Evolutionary conservation across 2,329 filamentous ascomycete genomes (phyloP), one percentile per base, ranked within the genome.

Genomic region (Nemania bipapillata): DNA sequence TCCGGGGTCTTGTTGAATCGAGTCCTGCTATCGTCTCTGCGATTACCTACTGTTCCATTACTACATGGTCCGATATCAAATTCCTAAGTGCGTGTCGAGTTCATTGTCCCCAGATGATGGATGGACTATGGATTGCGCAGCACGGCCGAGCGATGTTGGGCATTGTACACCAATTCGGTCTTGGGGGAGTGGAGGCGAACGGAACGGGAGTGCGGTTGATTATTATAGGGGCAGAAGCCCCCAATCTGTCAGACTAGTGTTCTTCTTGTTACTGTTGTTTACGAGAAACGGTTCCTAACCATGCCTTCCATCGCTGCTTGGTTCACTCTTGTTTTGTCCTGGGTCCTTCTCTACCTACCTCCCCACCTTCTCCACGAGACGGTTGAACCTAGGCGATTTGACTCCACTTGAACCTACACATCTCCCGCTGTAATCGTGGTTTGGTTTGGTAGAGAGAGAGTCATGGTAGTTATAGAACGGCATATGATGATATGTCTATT

Each of bases 151-250:
- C 20, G 3, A 66, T 58, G 7, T 47, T 58, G 53, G 66, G 35
- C 55, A 45, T 50, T 69, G 55, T 63, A 63, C 59, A 70, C 28
- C 64, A 57, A 57, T 52, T 42, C 26, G 57, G 58, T 20, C 52
- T 52, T 15, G 17, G 40, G 45, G 40, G 28, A 50, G n/a, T 40
- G 42, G 50, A 49, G 50, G 50, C 2, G 47, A 32, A 30, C 7
- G 42, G 53, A 40, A 22, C 22, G 12, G 3, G 57, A 30, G 24
- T 24, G 20, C 24, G 55, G 50, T 57, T 7, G 35, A 40, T 37
- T 37, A 12, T 56, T 24, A 24, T n/a, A 11, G 45, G 49, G 53
- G 20, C 3, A 32, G 28, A 9, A 32, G 15, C 4, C 26, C 50
- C 26, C 26, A n/a, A 2, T 53, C 49, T 54, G 53, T 50, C 49